A percentile compares a stretch with the other conserved stretches of the same genome.
Evolutionary conservation across 768 basidiomycete species (phyloP).

Genomic region (Xerocomus potaroensis): DNA sequence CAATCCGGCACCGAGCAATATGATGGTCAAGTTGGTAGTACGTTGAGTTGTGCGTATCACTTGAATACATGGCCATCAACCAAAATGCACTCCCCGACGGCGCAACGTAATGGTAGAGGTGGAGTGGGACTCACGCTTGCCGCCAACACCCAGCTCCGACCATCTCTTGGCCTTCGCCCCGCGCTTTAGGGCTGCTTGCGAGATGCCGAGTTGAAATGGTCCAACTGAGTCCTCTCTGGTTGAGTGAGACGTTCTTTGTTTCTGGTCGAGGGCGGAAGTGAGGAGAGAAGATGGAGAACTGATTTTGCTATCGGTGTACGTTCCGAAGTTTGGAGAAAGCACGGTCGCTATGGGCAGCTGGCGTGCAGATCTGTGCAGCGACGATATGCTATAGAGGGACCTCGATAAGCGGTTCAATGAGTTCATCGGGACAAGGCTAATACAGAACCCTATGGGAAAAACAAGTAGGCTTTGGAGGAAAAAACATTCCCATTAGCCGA

Average conservation of each 20-base stretch:
- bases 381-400: slow-evolving; percentile 2
- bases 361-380: neutral
- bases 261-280: slow-evolving; percentile 62
- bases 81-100: neutral
- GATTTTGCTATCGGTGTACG: slow-evolving; percentile 46
- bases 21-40: slow-evolving; percentile 49
- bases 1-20: slow-evolving; percentile 74
- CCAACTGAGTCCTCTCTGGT: slow-evolving; percentile 61
- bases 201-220: slow-evolving; percentile 72
- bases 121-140: slow-evolving; percentile 53
- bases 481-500: slow-evolving; percentile 45
- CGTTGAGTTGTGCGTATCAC: slow-evolving; percentile 40
- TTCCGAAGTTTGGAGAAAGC: slow-evolving; percentile 11
- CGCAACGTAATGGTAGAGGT: neutral
- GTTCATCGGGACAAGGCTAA: neutral
- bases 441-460: too few relatives aligned
- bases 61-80: slow-evolving; percentile 2
- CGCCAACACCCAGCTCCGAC: slow-evolving; percentile 71
- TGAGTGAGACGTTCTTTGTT: slow-evolving; percentile 35
- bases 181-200: slow-evolving; percentile 48
- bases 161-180: slow-evolving; percentile 65
- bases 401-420: slow-evolving; percentile 8
- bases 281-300: slow-evolving; percentile 49
- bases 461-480: too few relatives aligned
- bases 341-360: neutral